These are phyloP conservation scores for Microcyclosporella mali DNA, from an alignment of 2,329 filamentous ascomycete genomes.

Conservation along the genomic window DNA sequence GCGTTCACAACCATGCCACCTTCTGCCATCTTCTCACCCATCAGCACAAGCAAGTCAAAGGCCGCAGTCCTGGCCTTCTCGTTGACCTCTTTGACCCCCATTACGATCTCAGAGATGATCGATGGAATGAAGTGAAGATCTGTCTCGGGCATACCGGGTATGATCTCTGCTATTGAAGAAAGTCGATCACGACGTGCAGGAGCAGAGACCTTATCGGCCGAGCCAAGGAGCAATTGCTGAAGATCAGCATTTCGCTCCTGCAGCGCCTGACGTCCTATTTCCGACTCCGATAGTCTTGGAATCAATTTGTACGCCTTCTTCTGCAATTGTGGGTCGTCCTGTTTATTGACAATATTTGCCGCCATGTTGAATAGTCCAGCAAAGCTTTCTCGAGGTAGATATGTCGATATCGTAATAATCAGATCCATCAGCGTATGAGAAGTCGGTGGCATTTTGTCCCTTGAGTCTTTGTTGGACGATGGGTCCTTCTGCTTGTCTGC, in stretches of 20 bases:
- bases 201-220: constrained; percentile 76
- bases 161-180: constrained; percentile 70
- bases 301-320: constrained; percentile 99
- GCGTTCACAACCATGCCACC: constrained; percentile 74
- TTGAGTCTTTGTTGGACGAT: constrained; percentile 36
- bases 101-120: constrained; percentile 87
- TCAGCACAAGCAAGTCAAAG: constrained; percentile 81
- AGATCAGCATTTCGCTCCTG: constrained; percentile 69
- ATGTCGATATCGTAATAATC: constrained; percentile 90
- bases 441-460: constrained; percentile 79
- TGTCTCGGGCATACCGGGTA: constrained; percentile 68
- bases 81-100: constrained; percentile 95
- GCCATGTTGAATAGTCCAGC: constrained; percentile 80
- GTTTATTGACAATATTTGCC: constrained; percentile 70
- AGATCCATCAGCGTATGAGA: constrained; percentile 95
- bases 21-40: constrained; percentile 75
- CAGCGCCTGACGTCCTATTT: constrained; percentile 69
- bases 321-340: constrained; percentile 83
- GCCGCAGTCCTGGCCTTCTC: constrained; percentile 85
- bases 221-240: constrained; percentile 71
- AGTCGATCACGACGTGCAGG: constrained; percentile 83
- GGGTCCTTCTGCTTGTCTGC: constrained; percentile 54
- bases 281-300: constrained; percentile 77
- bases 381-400: constrained; percentile 83
- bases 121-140: constrained; percentile 91